Evolutionary conservation across 306 rosid genomes (phyloP).

Genomic region (Vicia faba): DNA sequence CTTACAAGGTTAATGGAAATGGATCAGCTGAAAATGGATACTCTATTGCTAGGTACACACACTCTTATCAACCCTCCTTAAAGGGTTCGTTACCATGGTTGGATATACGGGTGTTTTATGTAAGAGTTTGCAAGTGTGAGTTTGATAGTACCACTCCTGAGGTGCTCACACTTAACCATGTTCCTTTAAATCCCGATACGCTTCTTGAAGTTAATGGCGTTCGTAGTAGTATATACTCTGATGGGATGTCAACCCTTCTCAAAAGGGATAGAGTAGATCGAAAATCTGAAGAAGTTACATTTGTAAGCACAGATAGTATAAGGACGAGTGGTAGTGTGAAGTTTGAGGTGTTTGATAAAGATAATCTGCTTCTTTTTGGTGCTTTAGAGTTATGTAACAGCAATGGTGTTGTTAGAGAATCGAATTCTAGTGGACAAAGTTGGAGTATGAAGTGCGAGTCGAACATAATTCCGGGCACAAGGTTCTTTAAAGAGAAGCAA

Average conservation of each 20-base stretch:
- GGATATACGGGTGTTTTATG: constrained; percentile 71
- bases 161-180: constrained; percentile 63
- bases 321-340: constrained; percentile 77
- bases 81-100: constrained; percentile 76
- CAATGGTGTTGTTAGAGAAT: constrained; percentile 46
- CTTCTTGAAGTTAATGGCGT: constrained; percentile 84
- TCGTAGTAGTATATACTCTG: constrained; percentile 59
- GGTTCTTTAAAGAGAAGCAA: constrained; percentile 61
- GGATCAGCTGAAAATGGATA: constrained; percentile 57
- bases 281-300: constrained; percentile 80
- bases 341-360: constrained; percentile 74
- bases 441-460: constrained; percentile 78
- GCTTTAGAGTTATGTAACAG: constrained; percentile 51
- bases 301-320: constrained; percentile 79
- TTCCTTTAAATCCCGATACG: constrained; percentile 68
- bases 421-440: constrained; percentile 45
- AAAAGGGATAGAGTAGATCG: constrained; percentile 72
- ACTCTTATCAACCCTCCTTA: constrained; percentile 48
- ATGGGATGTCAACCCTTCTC: constrained; percentile 62
- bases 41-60: constrained; percentile 50
- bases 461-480: constrained; percentile 42
- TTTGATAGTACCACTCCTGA: constrained; percentile 67
- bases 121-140: constrained; percentile 75
- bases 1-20: constrained; percentile 52
- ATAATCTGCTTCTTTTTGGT: constrained; percentile 66